Conservation (phyloP, 31 red algal species). For the Pterothamnion heteromorphum region DNA sequence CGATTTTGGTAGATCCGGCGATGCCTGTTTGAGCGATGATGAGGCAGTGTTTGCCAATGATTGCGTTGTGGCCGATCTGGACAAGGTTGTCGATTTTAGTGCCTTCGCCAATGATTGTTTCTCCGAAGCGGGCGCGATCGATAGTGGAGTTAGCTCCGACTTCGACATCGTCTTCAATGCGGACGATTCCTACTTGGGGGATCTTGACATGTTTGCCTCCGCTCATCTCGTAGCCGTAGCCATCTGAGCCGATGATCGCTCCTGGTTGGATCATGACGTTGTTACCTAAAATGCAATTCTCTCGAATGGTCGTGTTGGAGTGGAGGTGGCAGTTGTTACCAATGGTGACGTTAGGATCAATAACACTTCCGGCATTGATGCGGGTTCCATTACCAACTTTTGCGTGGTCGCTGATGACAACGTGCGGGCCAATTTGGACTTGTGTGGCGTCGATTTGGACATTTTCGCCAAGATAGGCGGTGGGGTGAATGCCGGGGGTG, state of each 20-base stretch:
- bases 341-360: background rate
- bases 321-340: background rate
- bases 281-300: conserved; percentile 7
- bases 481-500: background rate
- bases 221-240: conserved; percentile 31
- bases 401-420: background rate
- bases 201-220: conserved; percentile 24
- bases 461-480: background rate
- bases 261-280: conserved; percentile 6
- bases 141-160: conserved; percentile 46
- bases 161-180: conserved; percentile 50
- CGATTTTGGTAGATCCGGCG: conserved; percentile 36
- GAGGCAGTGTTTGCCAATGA: conserved; percentile 8
- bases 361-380: background rate
- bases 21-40: conserved; percentile 42
- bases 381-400: background rate
- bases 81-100: conserved; percentile 49
- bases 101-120: conserved; percentile 45
- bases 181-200: conserved; percentile 39
- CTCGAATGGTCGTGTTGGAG: background rate
- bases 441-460: background rate
- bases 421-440: background rate
- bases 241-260: conserved; percentile 40
- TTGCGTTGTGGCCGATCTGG: conserved; percentile 48
- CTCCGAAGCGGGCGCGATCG: conserved; percentile 38